phyloP scores from a whole-genome alignment of 768 basidiomycete genomes.

The Inosperma sp. region DNA sequence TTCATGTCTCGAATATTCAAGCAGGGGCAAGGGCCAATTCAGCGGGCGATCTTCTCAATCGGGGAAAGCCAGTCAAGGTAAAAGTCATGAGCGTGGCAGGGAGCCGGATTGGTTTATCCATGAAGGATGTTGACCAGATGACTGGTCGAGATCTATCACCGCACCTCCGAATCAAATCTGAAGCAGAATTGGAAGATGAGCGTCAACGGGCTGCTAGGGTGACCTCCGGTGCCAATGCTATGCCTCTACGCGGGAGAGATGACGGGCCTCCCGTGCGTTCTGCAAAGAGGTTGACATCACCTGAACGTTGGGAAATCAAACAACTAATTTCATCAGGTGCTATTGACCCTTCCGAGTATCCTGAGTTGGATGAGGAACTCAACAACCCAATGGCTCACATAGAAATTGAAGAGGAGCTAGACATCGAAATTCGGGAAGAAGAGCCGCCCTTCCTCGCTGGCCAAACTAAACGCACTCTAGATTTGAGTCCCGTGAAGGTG shows the following conservation, averaged over 20 bases:
- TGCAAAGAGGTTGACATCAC: conserved; percentile 88
- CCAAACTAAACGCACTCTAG: conserved; percentile 92
- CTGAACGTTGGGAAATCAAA: conserved; percentile 99
- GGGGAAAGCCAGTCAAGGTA: conserved; percentile 86
- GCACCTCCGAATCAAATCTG: conserved; percentile 89
- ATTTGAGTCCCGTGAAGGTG: conserved; percentile 95
- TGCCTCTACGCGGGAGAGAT: conserved; percentile 62
- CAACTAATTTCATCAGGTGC: conserved; percentile 96
- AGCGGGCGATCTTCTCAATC: conserved; percentile 78
- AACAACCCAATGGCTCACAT: conserved; percentile 69
- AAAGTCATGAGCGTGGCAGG: conserved; percentile 95
- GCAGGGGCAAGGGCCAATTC: conserved; percentile 80
- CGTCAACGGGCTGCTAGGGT: conserved; percentile 49
- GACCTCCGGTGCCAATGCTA: conserved; percentile 80
- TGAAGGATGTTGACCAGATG: conserved; percentile 95
- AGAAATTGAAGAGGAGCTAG: conserved; percentile 93
- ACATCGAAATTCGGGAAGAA: conserved; percentile 95
- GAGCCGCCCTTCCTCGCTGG: conserved; percentile 95
- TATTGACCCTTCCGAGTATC: conserved; percentile 88
- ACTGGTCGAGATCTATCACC: conserved; percentile 91
- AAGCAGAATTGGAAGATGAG: conserved; percentile 89
- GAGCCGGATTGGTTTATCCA: conserved; percentile 77
- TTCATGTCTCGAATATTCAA: conserved; percentile 93
- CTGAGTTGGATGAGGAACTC: conserved; percentile 86
- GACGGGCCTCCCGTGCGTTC: conserved; percentile 58